Conservation (phyloP, 2,329 filamentous ascomycete genomes). For the Clonostachys rosea region DNA sequence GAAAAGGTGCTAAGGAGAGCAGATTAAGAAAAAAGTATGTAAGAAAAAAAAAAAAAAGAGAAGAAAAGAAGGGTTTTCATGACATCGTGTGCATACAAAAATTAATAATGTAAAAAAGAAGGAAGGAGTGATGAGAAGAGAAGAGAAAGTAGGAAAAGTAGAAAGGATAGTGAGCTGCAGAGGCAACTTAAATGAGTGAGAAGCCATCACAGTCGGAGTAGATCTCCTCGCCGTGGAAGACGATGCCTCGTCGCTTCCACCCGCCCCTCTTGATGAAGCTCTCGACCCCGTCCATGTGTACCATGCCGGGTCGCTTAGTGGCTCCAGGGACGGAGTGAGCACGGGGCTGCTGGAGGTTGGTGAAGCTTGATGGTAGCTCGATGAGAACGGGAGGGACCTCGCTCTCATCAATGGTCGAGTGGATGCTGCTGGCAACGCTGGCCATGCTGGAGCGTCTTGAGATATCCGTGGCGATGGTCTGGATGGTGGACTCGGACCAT, state of each 20-base stretch:
- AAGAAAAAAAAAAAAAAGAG: too few relatives aligned
- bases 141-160: too few relatives aligned
- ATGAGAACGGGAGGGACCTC: slow-evolving; percentile 9
- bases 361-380: slow-evolving; percentile 23
- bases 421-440: slow-evolving; percentile 4
- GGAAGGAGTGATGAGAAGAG: too few relatives aligned
- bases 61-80: too few relatives aligned
- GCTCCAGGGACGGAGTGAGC: slow-evolving; percentile 1
- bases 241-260: slow-evolving; percentile 36
- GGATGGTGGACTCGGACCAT: slow-evolving; percentile 37
- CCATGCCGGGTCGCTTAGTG: slow-evolving; percentile 26
- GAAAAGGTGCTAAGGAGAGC: too few relatives aligned
- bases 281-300: slow-evolving; percentile 30
- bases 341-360: slow-evolving; percentile 14
- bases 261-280: slow-evolving; percentile 35
- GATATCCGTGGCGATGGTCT: slow-evolving; percentile 15
- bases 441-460: slow-evolving; percentile 8
- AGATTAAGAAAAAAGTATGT: too few relatives aligned
- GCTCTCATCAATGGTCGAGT: slow-evolving; percentile 9
- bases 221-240: slow-evolving; percentile 27
- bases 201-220: not conserved
- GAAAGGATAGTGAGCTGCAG: too few relatives aligned
- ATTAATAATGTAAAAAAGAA: too few relatives aligned
- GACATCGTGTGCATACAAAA: too few relatives aligned
- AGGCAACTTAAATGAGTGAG: not conserved